Percentiles rank a stretch among this genome's conserved stretches.
Conservation (phyloP, 2,329 filamentous ascomycete species). For the Phialemonium atrogriseum region DNA sequence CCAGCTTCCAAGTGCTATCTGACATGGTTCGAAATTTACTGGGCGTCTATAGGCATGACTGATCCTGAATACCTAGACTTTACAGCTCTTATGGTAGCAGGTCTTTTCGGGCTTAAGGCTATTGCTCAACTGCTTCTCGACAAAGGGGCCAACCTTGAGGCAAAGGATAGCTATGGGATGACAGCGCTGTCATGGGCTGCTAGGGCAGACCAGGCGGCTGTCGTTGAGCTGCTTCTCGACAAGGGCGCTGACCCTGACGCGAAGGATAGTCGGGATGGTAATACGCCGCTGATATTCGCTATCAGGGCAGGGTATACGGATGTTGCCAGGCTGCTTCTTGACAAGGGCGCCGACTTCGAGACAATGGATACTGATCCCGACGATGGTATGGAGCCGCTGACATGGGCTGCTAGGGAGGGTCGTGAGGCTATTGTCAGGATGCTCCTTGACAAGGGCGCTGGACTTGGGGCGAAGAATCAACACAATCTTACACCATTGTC, state of each 20-base stretch:
- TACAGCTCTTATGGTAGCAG: background rate
- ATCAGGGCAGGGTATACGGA: no score
- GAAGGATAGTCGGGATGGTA: slow-evolving; percentile 1
- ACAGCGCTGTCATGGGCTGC: no score
- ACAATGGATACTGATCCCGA: no score
- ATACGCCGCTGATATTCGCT: background rate
- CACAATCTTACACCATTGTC: no score
- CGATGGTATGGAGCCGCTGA: no score
- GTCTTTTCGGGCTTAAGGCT: slow-evolving; percentile 3
- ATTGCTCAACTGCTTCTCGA: background rate
- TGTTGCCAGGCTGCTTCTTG: no score
- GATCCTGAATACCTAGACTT: no score
- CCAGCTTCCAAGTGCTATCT: slow-evolving; percentile 2
- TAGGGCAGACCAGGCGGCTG: background rate
- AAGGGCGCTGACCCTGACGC: background rate
- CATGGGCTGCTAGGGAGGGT: background rate
- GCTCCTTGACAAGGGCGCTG: no score
- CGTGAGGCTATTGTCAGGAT: slow-evolving; percentile 2
- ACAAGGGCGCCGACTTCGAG: no score
- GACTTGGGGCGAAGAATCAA: no score
- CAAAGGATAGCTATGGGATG: background rate
- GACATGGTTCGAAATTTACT: background rate
- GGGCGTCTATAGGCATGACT: background rate
- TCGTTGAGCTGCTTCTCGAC: slow-evolving; percentile 1
- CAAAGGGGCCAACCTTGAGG: background rate